Conservation (phyloP, 352 stramenopile species). For the Phytophthora pinifolia region DNA sequence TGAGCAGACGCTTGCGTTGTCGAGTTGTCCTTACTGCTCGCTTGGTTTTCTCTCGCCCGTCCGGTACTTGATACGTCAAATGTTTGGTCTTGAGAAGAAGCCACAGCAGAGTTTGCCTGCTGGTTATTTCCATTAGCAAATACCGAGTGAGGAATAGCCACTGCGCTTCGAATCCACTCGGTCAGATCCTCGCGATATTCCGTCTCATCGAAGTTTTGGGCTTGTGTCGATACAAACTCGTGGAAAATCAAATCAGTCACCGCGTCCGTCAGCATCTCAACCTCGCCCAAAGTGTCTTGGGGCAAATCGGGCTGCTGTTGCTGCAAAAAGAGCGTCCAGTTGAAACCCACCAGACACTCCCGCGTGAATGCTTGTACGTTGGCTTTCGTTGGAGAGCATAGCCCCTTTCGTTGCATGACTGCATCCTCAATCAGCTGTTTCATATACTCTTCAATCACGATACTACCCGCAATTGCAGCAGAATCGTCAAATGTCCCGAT, state of each 20-base stretch:
- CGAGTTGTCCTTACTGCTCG: neutral
- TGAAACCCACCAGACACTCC: constrained; percentile 58
- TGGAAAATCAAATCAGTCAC: constrained; percentile 22
- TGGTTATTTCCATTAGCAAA: constrained; percentile 2
- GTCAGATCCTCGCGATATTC: constrained; percentile 11
- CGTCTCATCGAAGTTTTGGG: constrained; percentile 18
- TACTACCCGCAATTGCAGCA: constrained; percentile 61
- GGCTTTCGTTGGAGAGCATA: constrained; percentile 28
- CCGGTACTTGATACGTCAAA: neutral
- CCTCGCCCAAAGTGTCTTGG: constrained; percentile 9
- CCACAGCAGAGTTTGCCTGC: constrained; percentile 1
- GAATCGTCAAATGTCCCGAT: constrained; percentile 82
- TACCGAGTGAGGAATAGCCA: constrained; percentile 19
- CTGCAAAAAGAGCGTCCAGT: constrained; percentile 39
- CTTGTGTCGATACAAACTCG: constrained; percentile 32
- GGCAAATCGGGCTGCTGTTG: constrained; percentile 11
- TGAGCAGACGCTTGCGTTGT: constrained; percentile 4
- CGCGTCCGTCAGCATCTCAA: constrained; percentile 18
- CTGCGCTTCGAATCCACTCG: constrained; percentile 30
- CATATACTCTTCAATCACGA: constrained; percentile 81
- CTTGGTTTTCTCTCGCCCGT: constrained; percentile 1
- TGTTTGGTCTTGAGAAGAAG: constrained; percentile 1
- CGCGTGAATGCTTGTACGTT: constrained; percentile 43
- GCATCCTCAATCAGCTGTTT: constrained; percentile 54
- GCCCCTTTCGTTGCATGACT: constrained; percentile 13